These are phyloP conservation scores for Marsdenia floribunda DNA, from an alignment of 257 asterid genomes.

Conservation along the genomic window DNA sequence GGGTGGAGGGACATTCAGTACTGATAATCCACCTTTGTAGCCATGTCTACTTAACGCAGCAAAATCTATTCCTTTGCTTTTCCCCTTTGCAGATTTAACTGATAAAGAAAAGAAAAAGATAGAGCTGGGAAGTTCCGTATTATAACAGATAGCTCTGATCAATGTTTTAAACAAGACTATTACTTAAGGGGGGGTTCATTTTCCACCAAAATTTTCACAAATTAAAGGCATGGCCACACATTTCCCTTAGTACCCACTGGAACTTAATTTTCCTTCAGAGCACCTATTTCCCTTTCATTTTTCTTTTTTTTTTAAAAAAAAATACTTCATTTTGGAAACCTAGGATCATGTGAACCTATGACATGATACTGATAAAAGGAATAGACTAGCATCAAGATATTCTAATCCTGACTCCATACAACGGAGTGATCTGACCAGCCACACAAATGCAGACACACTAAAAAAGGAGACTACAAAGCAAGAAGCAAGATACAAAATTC, in stretches of 20 bases:
- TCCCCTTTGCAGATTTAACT: slow-evolving; percentile 56
- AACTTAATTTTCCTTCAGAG: no score
- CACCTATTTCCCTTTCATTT: no score
- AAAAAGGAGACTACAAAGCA: neutral
- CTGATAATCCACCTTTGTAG: slow-evolving; percentile 81
- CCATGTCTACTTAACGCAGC: slow-evolving; percentile 78
- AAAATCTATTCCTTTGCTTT: slow-evolving; percentile 63
- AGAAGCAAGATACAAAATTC: neutral
- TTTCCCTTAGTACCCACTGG: no score
- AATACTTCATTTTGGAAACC: no score
- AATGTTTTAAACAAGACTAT: neutral
- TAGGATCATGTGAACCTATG: no score
- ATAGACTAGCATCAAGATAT: no score
- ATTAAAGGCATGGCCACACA: no score
- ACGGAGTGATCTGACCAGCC: neutral
- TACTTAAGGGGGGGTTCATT: neutral
- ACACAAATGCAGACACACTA: neutral
- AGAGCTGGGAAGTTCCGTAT: neutral
- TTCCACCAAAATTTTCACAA: neutral
- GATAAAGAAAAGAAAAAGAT: neutral
- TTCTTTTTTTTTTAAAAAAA: no score
- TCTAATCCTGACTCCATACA: no score
- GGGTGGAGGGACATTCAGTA: slow-evolving; percentile 77
- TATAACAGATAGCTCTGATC: neutral
- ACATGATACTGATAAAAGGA: no score